A percentile compares a stretch with the other conserved stretches of the same genome.
phyloP scores from a whole-genome alignment of 2,329 filamentous ascomycete genomes.

The Cladorrhinum sp. region DNA sequence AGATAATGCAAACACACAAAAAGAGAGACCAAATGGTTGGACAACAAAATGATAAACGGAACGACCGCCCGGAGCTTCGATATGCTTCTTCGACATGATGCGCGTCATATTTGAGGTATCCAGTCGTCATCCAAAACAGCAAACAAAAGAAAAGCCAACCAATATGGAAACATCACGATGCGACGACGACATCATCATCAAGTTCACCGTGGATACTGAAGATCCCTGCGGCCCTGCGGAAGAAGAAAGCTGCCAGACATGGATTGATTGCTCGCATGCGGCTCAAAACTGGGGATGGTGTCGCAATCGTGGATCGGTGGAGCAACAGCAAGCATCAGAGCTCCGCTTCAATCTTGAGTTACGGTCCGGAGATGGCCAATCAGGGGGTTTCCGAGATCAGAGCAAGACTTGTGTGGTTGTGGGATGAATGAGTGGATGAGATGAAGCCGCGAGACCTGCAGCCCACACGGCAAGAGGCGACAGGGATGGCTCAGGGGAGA shows the following conservation, averaged over 20 bases:
- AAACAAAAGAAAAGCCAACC: background rate
- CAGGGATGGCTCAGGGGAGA: conserved; percentile 6
- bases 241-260: conserved; percentile 2
- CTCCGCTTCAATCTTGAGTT: background rate
- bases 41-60: background rate
- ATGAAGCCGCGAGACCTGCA: conserved; percentile 14
- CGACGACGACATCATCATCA: background rate
- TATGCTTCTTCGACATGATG: background rate
- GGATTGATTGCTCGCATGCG: conserved; percentile 9
- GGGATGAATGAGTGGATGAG: conserved; percentile 17
- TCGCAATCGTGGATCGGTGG: background rate
- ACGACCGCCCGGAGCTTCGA: background rate
- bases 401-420: background rate
- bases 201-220: background rate
- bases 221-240: background rate
- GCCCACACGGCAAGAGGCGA: conserved; percentile 1
- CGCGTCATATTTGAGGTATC: background rate
- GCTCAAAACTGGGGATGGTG: conserved; percentile 3
- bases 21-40: background rate
- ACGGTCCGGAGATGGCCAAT: conserved; percentile 1
- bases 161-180: background rate
- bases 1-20: too few species aligned
- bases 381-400: background rate
- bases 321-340: background rate
- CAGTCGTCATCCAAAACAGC: background rate